Conservation (phyloP, 257 asterid species). For the Nicotiana attenuata region DNA sequence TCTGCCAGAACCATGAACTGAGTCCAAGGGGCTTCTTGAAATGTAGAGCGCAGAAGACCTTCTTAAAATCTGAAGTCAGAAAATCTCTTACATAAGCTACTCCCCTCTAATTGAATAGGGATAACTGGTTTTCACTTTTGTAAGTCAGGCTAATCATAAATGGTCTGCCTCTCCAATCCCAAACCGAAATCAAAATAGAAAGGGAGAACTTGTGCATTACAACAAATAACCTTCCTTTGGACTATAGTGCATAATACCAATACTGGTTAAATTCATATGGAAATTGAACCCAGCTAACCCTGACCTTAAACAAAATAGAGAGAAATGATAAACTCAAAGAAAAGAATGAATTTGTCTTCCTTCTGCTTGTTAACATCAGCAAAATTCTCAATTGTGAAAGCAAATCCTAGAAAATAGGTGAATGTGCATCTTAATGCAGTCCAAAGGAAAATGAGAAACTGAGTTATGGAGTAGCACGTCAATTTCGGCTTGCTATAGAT, state of each 20-base stretch:
- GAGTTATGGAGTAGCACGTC: neutral
- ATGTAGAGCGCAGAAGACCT: neutral
- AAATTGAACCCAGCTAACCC: neutral
- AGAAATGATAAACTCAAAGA: neutral
- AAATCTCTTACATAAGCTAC: neutral
- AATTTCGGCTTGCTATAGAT: neutral
- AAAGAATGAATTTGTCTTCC: neutral
- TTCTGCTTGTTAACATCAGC: neutral
- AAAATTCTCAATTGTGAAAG: neutral
- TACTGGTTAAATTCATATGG: neutral
- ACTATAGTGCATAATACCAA: neutral
- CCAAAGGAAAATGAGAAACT: neutral
- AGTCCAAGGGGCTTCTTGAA: neutral
- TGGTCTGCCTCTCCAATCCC: neutral
- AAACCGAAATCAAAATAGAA: neutral
- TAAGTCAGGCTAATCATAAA: neutral
- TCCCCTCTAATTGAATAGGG: neutral
- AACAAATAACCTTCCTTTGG: neutral
- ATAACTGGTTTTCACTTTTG: neutral
- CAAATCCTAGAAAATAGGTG: neutral
- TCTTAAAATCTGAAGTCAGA: neutral
- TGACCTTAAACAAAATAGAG: neutral
- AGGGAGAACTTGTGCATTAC: neutral
- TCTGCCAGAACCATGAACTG: neutral
- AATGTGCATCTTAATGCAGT: neutral